These are phyloP conservation scores for Eimeria necatrix DNA, from an alignment of 169 alveolate genomes.

Conservation along the genomic window DNA sequence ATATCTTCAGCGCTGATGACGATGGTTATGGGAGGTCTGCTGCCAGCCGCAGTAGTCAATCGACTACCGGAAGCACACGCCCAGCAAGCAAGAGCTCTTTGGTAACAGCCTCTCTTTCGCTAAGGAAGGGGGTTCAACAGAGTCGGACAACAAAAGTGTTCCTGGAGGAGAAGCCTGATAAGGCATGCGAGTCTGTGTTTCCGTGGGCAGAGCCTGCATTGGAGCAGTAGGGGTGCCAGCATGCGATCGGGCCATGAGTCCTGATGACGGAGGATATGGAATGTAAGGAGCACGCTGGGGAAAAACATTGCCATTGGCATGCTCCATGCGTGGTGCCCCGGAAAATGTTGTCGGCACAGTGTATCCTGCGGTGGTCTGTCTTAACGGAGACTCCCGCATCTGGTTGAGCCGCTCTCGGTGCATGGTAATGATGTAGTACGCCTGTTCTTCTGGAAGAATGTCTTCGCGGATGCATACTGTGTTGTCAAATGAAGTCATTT, in stretches of 20 bases:
- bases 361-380: not conserved
- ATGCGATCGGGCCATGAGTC: not conserved
- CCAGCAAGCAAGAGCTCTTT: conserved; percentile 67
- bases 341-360: not conserved
- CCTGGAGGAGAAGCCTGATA: conserved; percentile 1
- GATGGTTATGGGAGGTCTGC: not conserved
- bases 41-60: not conserved
- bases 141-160: not conserved
- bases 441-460: conserved; percentile 64
- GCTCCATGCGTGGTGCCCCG: not conserved
- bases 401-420: conserved; percentile 66
- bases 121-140: not conserved
- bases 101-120: conserved; percentile 31
- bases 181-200: conserved; percentile 29
- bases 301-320: no score
- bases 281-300: not conserved
- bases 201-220: not conserved
- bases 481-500: conserved; percentile 72
- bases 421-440: conserved; percentile 57
- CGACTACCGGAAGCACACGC: conserved; percentile 67
- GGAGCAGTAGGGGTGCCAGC: conserved; percentile 2
- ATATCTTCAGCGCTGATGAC: not conserved
- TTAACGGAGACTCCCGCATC: conserved; percentile 47
- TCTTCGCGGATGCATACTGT: conserved; percentile 73
- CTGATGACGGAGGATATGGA: conserved; percentile 9